Evolutionary conservation across 2,329 filamentous ascomycete species (phyloP).

Genomic region (Emydomyces testavorans): DNA sequence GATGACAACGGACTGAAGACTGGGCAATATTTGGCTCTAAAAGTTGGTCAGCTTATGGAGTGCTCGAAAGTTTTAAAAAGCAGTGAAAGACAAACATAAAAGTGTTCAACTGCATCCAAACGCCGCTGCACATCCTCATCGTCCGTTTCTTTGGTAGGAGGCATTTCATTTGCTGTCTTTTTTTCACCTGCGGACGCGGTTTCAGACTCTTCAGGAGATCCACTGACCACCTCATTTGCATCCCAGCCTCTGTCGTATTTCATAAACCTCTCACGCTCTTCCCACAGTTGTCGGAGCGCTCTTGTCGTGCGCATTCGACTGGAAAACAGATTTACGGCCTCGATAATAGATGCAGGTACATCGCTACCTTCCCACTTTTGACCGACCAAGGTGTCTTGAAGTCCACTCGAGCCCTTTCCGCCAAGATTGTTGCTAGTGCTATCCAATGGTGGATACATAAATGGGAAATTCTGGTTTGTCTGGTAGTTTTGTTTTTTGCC

Average conservation of each 20-base stretch:
- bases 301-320: conserved; percentile 82
- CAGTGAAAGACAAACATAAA: conserved; percentile 57
- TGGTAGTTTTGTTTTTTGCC: conserved; percentile 99
- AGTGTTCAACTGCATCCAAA: conserved; percentile 62
- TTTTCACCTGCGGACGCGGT: conserved; percentile 12
- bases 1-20: conserved; percentile 85
- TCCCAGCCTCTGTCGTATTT: conserved; percentile 88
- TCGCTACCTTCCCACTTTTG: conserved; percentile 78
- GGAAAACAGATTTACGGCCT: conserved; percentile 86
- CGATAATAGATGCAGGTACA: conserved; percentile 84
- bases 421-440: conserved; percentile 79
- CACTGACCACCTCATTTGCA: conserved; percentile 30
- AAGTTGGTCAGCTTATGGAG: not conserved
- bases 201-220: conserved; percentile 16
- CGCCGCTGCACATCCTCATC: conserved; percentile 41
- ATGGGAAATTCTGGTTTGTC: conserved; percentile 96
- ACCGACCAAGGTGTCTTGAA: conserved; percentile 53
- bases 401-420: conserved; percentile 70
- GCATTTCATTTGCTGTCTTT: conserved; percentile 12
- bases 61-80: not conserved
- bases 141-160: conserved; percentile 24
- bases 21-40: conserved; percentile 63
- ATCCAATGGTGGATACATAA: conserved; percentile 90
- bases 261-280: conserved; percentile 81
- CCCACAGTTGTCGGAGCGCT: conserved; percentile 86